phyloP scores from a whole-genome alignment of 2,329 filamentous ascomycete genomes.

The Claviceps digitariae region DNA sequence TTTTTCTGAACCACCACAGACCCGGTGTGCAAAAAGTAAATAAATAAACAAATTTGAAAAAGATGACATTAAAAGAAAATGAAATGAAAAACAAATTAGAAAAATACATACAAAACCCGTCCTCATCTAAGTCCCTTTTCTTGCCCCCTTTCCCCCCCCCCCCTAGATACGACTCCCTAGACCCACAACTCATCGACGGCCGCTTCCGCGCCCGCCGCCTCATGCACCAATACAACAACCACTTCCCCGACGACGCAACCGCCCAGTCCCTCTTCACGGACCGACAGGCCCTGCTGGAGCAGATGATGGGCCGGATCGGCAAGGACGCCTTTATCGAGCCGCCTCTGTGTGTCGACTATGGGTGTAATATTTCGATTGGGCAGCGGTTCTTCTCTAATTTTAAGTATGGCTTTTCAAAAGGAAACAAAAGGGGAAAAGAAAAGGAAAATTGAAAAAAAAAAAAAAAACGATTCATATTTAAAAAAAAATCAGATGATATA shows the following conservation, averaged over 20 bases:
- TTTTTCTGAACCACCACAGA: no score
- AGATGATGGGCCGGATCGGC: slow-evolving; percentile 36
- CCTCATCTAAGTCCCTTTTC: neutral
- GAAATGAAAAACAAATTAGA: no score
- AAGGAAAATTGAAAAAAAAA: no score
- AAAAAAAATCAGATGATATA: no score
- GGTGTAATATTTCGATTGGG: slow-evolving; percentile 49
- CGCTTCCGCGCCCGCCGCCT: slow-evolving; percentile 41
- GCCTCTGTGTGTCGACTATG: slow-evolving; percentile 50
- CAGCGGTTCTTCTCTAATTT: slow-evolving; percentile 49
- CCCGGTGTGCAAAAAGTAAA: no score
- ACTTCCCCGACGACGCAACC: slow-evolving; percentile 35
- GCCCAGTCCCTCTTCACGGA: slow-evolving; percentile 23
- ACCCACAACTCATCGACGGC: slow-evolving; percentile 32
- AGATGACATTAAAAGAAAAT: no score
- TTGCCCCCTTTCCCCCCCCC: neutral
- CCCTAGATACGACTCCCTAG: slow-evolving; percentile 35
- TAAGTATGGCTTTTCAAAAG: slow-evolving; percentile 12
- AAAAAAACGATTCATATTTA: neutral
- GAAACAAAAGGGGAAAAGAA: no score
- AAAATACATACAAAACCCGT: no score
- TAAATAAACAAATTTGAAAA: no score
- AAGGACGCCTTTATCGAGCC: slow-evolving; percentile 44
- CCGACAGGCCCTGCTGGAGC: slow-evolving; percentile 31
- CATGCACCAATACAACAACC: slow-evolving; percentile 44